phyloP scores from a whole-genome alignment of 371 early-diverging fungal species.

The Mucor circinelloides region DNA sequence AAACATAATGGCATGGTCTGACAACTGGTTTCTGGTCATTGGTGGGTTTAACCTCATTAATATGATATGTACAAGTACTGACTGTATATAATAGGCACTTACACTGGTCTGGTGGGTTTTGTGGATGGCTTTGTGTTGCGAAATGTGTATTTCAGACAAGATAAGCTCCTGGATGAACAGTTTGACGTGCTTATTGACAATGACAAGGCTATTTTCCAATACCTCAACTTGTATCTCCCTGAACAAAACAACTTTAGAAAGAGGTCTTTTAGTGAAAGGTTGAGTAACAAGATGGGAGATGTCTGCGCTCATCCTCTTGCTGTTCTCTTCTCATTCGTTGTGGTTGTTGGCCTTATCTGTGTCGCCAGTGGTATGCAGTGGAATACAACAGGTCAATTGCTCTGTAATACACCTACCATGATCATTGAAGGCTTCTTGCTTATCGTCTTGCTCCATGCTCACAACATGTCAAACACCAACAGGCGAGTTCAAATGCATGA shows the following conservation, averaged over 20 bases:
- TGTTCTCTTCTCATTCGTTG: conserved; percentile 6
- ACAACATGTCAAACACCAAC: conserved; percentile 17
- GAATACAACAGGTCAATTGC: conserved; percentile 22
- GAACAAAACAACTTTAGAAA: neutral
- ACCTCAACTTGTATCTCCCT: conserved; percentile 12
- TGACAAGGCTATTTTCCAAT: conserved; percentile 14
- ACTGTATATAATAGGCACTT: conserved; percentile 31
- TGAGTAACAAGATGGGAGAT: conserved; percentile 20
- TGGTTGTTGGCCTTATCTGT: conserved; percentile 16
- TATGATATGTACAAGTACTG: too few relatives aligned
- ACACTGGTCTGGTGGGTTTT: conserved; percentile 31
- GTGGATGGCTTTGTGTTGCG: conserved; percentile 27
- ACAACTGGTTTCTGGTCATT: neutral
- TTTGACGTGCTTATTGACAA: conserved; percentile 8
- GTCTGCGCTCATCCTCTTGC: conserved; percentile 12
- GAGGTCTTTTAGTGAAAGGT: neutral
- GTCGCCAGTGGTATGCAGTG: conserved; percentile 23
- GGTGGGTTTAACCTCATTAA: too few relatives aligned
- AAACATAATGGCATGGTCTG: neutral
- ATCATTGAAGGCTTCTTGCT: conserved; percentile 30
- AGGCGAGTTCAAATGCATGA: conserved; percentile 21
- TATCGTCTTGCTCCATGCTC: conserved; percentile 25
- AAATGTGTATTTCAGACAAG: conserved; percentile 26
- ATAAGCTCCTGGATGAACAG: conserved; percentile 14
- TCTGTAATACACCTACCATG: conserved; percentile 29